Evolutionary conservation across 805 yeast genomes (phyloP).

Genomic region (Tetrapisispora phaffii): DNA sequence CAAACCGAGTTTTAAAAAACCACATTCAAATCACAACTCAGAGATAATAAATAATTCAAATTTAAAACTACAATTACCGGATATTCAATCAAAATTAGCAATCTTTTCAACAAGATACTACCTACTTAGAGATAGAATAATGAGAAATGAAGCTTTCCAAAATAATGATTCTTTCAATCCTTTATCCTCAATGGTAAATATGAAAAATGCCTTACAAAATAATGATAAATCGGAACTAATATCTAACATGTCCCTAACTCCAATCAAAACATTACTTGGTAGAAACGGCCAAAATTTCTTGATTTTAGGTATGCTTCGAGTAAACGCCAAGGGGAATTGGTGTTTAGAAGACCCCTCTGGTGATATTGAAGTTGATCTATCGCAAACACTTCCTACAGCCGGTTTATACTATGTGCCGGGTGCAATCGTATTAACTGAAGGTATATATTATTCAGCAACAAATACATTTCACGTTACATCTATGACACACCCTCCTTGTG

Average conservation of each 20-base stretch:
- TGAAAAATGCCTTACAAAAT: slow-evolving; percentile 14
- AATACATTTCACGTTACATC: slow-evolving; percentile 63
- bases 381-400: slow-evolving; percentile 49
- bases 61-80: slow-evolving; percentile 16
- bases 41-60: neutral
- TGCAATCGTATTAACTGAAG: slow-evolving; percentile 71
- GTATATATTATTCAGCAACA: slow-evolving; percentile 64
- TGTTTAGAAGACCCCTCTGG: slow-evolving; percentile 77
- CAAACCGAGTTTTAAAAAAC: slow-evolving; percentile 8
- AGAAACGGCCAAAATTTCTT: slow-evolving; percentile 68
- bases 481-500: slow-evolving; percentile 84
- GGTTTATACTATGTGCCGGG: slow-evolving; percentile 67
- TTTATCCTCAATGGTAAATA: slow-evolving; percentile 23
- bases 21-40: slow-evolving; percentile 8
- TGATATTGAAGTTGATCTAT: slow-evolving; percentile 53
- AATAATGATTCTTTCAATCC: slow-evolving; percentile 27
- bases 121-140: slow-evolving; percentile 56
- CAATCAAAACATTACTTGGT: slow-evolving; percentile 78
- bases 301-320: slow-evolving; percentile 64
- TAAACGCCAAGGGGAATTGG: slow-evolving; percentile 57
- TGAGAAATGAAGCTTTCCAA: slow-evolving; percentile 70
- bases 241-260: slow-evolving; percentile 39
- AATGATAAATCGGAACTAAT: slow-evolving; percentile 1
- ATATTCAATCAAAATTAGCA: slow-evolving; percentile 28
- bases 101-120: slow-evolving; percentile 48